Conservation (phyloP, 202 grass and related monocot species). For the Cymbopogon flexuosus region DNA sequence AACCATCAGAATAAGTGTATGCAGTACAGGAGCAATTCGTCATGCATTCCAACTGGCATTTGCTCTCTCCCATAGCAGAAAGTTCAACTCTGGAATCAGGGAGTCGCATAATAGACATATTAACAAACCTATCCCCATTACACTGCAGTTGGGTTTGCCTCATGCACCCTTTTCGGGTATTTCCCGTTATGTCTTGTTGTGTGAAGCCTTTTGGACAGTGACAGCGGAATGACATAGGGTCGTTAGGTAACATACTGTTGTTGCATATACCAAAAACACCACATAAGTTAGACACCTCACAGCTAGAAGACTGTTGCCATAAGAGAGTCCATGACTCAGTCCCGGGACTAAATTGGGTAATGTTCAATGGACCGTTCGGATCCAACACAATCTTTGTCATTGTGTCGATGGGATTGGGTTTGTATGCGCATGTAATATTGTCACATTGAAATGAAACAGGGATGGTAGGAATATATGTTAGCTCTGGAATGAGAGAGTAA, state of each 20-base stretch:
- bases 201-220: conserved; percentile 28
- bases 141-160: conserved; percentile 5
- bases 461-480: neutral
- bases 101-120: neutral
- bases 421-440: conserved; percentile 28
- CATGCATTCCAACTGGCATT: conserved; percentile 26
- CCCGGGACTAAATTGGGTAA: neutral
- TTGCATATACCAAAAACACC: conserved; percentile 46
- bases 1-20: conserved; percentile 31
- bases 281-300: conserved; percentile 33
- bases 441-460: conserved; percentile 20
- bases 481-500: neutral
- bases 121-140: conserved; percentile 29
- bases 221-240: neutral
- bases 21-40: conserved; percentile 30
- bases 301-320: conserved; percentile 17
- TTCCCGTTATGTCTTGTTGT: fast-evolving
- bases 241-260: neutral
- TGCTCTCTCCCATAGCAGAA: neutral
- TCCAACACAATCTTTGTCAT: conserved; percentile 30
- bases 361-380: conserved; percentile 22
- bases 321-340: conserved; percentile 18
- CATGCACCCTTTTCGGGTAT: conserved; percentile 2
- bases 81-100: neutral
- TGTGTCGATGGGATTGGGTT: neutral